phyloP scores from a whole-genome alignment of 1,284 basidiomycete genomes.

The Ganoderma lucidum region DNA sequence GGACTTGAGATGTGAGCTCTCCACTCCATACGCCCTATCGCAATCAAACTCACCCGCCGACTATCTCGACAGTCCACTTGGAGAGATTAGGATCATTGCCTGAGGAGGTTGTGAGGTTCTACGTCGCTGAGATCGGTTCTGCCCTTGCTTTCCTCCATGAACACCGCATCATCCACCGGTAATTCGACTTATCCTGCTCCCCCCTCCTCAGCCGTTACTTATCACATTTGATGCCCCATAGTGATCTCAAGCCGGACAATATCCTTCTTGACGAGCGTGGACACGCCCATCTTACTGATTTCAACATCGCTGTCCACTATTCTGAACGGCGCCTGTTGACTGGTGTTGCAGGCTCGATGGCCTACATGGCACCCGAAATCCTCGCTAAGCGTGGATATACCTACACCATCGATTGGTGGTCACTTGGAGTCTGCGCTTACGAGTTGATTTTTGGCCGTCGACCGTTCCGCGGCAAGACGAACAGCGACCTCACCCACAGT shows the following conservation, averaged over 20 bases:
- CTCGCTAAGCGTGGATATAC: constrained; percentile 86
- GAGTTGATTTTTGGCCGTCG: constrained; percentile 92
- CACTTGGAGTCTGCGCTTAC: constrained; percentile 91
- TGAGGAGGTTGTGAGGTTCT: constrained; percentile 90
- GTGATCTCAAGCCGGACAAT: constrained; percentile 98
- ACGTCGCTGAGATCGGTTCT: constrained; percentile 89
- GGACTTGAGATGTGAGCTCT: constrained; percentile 86
- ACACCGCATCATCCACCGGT: constrained; percentile 95
- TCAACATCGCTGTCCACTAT: constrained; percentile 99
- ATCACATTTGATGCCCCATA: constrained; percentile 39
- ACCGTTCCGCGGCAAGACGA: constrained; percentile 93
- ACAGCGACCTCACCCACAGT: constrained; percentile 88
- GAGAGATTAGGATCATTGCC: constrained; percentile 86
- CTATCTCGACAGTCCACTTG: constrained; percentile 77
- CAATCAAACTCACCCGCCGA: constrained; percentile 8
- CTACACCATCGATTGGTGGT: constrained; percentile 97
- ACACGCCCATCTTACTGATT: constrained; percentile 97
- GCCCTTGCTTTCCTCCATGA: constrained; percentile 93
- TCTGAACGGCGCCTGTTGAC: constrained; percentile 84
- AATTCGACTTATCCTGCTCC: constrained; percentile 41
- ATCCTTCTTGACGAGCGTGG: constrained; percentile 95
- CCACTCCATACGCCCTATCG: neutral
- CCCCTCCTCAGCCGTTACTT: neutral
- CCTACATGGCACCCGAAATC: constrained; percentile 99
- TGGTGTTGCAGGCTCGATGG: constrained; percentile 99